Conservation (phyloP, 225 moss, liverwort and hornwort genomes). For the Asterella californica region DNA sequence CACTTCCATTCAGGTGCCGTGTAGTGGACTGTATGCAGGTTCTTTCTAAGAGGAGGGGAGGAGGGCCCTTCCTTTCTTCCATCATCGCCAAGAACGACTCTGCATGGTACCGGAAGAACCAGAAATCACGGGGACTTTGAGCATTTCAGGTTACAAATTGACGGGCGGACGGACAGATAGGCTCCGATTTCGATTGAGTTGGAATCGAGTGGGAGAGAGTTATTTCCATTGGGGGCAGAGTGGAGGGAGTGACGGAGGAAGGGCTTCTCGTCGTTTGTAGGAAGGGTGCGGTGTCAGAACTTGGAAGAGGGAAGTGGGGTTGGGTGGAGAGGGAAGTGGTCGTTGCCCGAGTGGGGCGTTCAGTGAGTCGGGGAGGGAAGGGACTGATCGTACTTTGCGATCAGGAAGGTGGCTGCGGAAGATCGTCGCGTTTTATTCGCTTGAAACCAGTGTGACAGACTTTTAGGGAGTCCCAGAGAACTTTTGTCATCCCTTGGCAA, state of each 20-base stretch:
- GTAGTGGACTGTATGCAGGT: no score
- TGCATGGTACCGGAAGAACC: background rate
- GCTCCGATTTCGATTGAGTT: no score
- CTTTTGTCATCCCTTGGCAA: slow-evolving; percentile 8
- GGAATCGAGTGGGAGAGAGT: no score
- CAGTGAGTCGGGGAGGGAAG: background rate
- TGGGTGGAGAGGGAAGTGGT: background rate
- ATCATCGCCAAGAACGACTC: background rate
- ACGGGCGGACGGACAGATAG: no score
- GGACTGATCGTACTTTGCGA: background rate
- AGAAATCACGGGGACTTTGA: background rate
- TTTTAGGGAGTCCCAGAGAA: background rate
- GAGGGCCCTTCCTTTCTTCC: background rate
- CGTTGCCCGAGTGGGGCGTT: background rate
- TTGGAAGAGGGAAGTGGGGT: background rate
- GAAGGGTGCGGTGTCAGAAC: no score
- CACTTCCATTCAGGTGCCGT: no score
- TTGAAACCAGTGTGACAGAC: background rate
- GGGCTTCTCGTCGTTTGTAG: no score
- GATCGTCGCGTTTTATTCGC: background rate
- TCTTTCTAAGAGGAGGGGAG: no score
- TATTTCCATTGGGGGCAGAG: no score
- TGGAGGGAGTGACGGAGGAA: no score
- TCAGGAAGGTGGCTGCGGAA: background rate
- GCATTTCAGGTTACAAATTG: background rate